Conservation (phyloP, 2,329 filamentous ascomycete genomes). For the Capronia coronata region DNA sequence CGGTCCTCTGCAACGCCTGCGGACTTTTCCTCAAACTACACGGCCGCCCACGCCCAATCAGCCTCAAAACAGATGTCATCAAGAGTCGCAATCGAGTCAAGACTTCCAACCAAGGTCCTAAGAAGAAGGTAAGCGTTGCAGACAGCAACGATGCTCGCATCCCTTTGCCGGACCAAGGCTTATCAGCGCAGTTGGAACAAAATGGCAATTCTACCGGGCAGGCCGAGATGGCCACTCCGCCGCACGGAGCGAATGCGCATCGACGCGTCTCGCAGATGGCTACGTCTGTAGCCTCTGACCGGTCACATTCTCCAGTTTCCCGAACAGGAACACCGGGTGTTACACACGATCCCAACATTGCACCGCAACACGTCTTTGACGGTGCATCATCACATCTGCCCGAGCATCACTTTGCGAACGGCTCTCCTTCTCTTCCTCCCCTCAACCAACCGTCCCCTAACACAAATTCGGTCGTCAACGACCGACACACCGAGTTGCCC, state of each 20-base stretch:
- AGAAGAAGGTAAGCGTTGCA: conserved; percentile 70
- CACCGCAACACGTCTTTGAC: conserved; percentile 73
- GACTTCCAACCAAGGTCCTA: conserved; percentile 68
- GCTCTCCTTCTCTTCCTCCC: conserved; percentile 47
- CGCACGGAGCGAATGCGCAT: conserved; percentile 52
- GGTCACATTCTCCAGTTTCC: conserved; percentile 70
- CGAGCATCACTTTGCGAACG: conserved; percentile 54
- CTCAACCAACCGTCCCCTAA: conserved; percentile 55
- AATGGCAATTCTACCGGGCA: conserved; percentile 55
- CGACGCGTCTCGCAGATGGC: conserved; percentile 65
- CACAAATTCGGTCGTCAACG: conserved; percentile 51
- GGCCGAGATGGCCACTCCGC: conserved; percentile 51
- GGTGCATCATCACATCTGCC: conserved; percentile 57
- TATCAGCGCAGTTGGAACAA: conserved; percentile 47
- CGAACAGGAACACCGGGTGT: conserved; percentile 71
- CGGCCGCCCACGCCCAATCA: conserved; percentile 85
- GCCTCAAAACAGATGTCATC: conserved; percentile 97
- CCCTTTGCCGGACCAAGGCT: no score
- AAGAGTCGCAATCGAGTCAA: conserved; percentile 98
- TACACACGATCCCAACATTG: conserved; percentile 60
- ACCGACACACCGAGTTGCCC: conserved; percentile 61
- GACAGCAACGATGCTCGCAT: no score
- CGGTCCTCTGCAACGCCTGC: conserved; percentile 96
- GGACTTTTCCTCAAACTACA: conserved; percentile 96
- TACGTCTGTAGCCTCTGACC: conserved; percentile 65